Percentiles rank a stretch among this genome's conserved stretches.
phyloP scores from a whole-genome alignment of 2,329 filamentous ascomycete species.

The Aspergillus fijiensis region DNA sequence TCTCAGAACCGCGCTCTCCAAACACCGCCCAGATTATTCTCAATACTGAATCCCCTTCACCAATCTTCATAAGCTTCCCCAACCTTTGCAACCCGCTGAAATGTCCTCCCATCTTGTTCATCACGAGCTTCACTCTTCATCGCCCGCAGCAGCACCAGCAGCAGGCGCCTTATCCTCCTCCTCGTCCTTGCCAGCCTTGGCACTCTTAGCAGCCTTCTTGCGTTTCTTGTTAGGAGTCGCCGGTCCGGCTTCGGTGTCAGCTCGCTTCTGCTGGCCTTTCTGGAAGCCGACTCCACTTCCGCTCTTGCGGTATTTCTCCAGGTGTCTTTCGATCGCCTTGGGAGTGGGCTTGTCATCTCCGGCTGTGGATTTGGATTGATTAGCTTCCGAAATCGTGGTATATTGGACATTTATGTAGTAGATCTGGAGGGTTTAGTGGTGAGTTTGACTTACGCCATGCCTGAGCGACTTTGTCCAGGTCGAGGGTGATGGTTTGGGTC shows the following conservation, averaged over 20 bases:
- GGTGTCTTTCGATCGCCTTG: neutral
- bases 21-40: neutral
- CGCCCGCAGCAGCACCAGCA: neutral
- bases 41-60: neutral
- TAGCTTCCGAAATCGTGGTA: too few relatives aligned
- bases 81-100: neutral
- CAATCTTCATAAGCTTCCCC: neutral
- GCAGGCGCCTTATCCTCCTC: neutral
- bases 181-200: neutral
- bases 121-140: neutral
- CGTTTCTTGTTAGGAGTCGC: neutral
- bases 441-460: constrained; percentile 5
- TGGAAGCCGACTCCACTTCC: neutral
- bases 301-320: neutral
- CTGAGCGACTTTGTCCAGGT: constrained; percentile 1
- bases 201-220: neutral
- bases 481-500: constrained; percentile 1
- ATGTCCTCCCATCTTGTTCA: neutral
- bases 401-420: neutral
- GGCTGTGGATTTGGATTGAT: neutral
- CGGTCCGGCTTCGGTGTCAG: neutral
- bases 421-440: too few relatives aligned
- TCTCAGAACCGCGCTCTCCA: neutral
- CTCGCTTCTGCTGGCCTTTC: neutral
- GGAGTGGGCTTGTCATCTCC: constrained; percentile 1